Evolutionary conservation across 2,329 filamentous ascomycete genomes (phyloP).

Genomic region (Fusarium ambrosium): DNA sequence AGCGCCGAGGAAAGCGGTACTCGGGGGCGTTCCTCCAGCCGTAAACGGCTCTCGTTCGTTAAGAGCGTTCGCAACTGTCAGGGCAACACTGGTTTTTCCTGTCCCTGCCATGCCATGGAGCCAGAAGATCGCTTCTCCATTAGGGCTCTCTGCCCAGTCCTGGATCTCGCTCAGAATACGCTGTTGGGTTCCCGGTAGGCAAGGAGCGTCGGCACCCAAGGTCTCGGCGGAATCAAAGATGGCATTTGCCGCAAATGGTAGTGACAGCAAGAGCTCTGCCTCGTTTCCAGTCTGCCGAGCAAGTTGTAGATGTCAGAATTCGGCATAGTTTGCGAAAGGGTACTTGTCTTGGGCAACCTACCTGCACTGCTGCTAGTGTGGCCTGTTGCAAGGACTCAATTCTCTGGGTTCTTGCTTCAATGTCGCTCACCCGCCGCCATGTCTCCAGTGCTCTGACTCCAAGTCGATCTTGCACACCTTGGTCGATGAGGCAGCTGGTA

Average conservation of each 20-base stretch:
- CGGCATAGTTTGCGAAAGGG: neutral
- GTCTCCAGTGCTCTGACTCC: neutral
- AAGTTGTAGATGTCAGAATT: neutral
- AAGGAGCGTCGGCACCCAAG: neutral
- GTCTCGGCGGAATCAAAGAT: constrained; percentile 13
- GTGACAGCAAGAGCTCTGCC: constrained; percentile 1
- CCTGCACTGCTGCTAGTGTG: neutral
- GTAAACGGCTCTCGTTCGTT: neutral
- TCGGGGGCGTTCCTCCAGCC: neutral
- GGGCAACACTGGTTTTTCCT: constrained; percentile 18
- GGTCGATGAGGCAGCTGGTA: neutral
- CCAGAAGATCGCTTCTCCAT: constrained; percentile 5
- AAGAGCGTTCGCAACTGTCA: constrained; percentile 17
- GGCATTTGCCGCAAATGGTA: constrained; percentile 3
- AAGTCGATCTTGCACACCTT: constrained; percentile 2
- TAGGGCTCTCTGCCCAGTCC: constrained; percentile 17
- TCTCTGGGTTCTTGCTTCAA: neutral
- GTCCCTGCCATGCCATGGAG: constrained; percentile 23
- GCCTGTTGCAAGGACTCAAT: constrained; percentile 3
- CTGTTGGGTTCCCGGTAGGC: constrained; percentile 13
- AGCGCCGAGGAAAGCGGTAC: neutral
- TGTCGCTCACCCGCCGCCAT: neutral
- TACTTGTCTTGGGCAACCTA: neutral
- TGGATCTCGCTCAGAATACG: constrained; percentile 9
- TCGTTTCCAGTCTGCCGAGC: neutral